Base-by-base conservation (phyloP, 73 alveolate species). In the Stentor coeruleus region DNA sequence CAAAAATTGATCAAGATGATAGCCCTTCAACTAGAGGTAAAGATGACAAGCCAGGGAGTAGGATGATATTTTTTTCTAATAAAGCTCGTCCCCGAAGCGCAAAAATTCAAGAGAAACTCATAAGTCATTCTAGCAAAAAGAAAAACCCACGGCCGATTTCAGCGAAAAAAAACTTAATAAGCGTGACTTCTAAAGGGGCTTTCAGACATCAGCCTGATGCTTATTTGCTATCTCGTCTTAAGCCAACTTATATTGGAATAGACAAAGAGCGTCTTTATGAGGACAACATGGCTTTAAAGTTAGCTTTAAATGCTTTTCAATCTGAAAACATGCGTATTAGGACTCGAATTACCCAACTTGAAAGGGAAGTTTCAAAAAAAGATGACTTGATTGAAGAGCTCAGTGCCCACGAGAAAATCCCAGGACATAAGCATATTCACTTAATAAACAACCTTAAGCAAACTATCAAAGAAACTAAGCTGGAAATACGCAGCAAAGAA, bases 381-480 rank as follows among this genome's bases (percentile, higher is more conserved):
- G 20, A 49, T 20, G 66, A 49, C 28, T 6, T 11, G 20, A 49
- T 49, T 20, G 66, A 49, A 49, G 66, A 49, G 20, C 6, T 49
- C 66, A 49, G 66, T 20, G 20, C 66, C 66, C 20, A 49, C 66
- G 82, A 2, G 58, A 26, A 79, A 39, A 31, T 55, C 82, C 58
- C 20, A 35, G 82, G 0, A 55, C 82, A 36, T 35, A 40, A 49
- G 59, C 82, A 87, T 39, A 84, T 77, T n/a, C 75, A 37, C 59
- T 39, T 88, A 3, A 85, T 66, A 1, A 35, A 55, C 4, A 35
- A 76, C 33, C 59, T 88, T 49, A 83, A 84, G 60, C 76, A 59
- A 59, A 57, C 88, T 72, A 77, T 57, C 49, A 76, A 87, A 42
- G 87, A 77, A 39, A 39, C 74, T 31, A 88, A 58, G 41, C 3